Percentiles rank a stretch among this genome's conserved stretches.
Evolutionary conservation across 306 rosid species (phyloP).

Genomic region (Citrullus amarus): DNA sequence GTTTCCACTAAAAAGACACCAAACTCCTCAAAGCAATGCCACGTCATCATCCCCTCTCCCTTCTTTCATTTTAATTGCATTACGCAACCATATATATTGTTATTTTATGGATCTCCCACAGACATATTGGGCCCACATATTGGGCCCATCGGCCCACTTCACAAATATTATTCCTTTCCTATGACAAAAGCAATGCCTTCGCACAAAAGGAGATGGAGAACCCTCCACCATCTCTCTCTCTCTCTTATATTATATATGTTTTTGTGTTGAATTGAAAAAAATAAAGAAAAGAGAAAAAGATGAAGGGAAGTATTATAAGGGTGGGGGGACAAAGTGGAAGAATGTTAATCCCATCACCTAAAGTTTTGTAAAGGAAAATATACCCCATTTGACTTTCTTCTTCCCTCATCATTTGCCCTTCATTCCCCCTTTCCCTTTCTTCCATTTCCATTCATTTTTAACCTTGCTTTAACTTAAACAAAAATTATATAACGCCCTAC

Average conservation of each 20-base stretch:
- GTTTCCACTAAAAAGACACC: conserved; percentile 8
- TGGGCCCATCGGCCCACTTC: conserved; percentile 29
- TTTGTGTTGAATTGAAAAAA: conserved; percentile 9
- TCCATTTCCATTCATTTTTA: neutral
- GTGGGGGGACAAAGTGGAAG: conserved; percentile 98
- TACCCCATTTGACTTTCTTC: conserved; percentile 68
- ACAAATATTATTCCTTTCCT: conserved; percentile 62
- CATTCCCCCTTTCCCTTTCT: neutral
- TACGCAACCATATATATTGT: neutral
- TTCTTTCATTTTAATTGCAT: neutral
- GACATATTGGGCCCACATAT: conserved; percentile 51
- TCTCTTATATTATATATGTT: neutral
- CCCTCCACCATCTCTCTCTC: conserved; percentile 19
- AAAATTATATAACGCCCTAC: too few species aligned
- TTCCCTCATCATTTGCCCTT: conserved; percentile 9
- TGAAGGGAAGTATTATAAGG: neutral
- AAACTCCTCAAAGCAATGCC: conserved; percentile 7
- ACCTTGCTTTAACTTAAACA: neutral
- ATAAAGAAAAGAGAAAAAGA: conserved; percentile 7
- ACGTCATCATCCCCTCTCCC: neutral
- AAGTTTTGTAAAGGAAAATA: conserved; percentile 45
- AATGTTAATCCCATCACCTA: conserved; percentile 85
- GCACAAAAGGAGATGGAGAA: conserved; percentile 52
- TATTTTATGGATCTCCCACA: conserved; percentile 17
- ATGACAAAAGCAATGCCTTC: conserved; percentile 59